These are phyloP conservation scores for Populus trichocarpa DNA, from an alignment of 441 rosid genomes.

Conservation along the genomic window DNA sequence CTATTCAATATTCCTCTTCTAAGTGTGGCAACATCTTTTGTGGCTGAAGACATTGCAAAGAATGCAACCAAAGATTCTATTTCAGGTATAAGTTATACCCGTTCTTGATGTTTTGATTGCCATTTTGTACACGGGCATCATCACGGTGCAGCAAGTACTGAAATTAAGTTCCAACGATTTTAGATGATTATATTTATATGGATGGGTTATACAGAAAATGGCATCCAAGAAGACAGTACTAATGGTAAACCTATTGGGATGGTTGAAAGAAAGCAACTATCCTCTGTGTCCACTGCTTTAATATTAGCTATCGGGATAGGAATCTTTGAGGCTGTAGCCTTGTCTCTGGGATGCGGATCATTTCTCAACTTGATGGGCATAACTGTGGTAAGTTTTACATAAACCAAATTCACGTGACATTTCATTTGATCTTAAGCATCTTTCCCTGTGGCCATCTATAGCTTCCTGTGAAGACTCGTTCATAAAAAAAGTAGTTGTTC, in stretches of 20 bases:
- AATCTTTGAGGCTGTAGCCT: conserved; percentile 70
- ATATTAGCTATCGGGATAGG: conserved; percentile 82
- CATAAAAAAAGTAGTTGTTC: not conserved
- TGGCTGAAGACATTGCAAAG: conserved; percentile 86
- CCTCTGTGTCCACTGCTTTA: conserved; percentile 95
- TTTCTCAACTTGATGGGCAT: conserved; percentile 85
- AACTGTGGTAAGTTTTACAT: conserved; percentile 44
- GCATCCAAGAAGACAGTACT: conserved; percentile 23
- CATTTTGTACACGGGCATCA: not conserved
- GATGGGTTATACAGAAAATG: conserved; percentile 30
- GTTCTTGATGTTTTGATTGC: conserved; percentile 3
- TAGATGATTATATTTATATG: not conserved
- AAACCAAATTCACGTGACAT: not conserved
- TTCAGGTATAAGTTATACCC: conserved; percentile 36
- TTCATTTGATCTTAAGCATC: not conserved
- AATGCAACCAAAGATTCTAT: conserved; percentile 40
- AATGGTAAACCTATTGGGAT: conserved; percentile 38
- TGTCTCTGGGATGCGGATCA: conserved; percentile 70
- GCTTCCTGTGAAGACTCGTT: not conserved
- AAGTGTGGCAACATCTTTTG: conserved; percentile 91
- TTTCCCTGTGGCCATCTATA: not conserved
- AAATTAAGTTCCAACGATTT: not conserved
- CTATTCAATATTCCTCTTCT: conserved; percentile 90
- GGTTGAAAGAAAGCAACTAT: conserved; percentile 63
- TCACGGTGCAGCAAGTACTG: not conserved